Evolutionary conservation across 352 stramenopile species (phyloP).

Genomic region (Pythium brachiatum): DNA sequence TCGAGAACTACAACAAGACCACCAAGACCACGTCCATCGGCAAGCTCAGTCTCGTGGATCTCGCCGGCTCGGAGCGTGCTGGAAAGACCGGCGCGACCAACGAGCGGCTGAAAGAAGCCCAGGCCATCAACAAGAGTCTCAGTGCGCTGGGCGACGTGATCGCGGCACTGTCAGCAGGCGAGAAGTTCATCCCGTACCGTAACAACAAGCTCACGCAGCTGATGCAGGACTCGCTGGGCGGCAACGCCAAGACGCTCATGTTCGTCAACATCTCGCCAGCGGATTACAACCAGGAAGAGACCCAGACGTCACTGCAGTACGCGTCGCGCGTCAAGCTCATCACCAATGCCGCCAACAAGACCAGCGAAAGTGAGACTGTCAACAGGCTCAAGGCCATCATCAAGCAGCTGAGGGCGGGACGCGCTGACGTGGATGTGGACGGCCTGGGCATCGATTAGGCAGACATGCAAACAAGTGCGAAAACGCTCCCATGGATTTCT

Average conservation of each 20-base stretch:
- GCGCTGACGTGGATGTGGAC: conserved; percentile 69
- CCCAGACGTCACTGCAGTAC: conserved; percentile 79
- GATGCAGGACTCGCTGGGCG: conserved; percentile 92
- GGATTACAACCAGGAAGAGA: conserved; percentile 90
- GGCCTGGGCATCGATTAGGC: conserved; percentile 45
- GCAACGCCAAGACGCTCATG: conserved; percentile 94
- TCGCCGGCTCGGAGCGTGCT: conserved; percentile 86
- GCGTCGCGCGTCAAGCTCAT: conserved; percentile 86
- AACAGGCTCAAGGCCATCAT: conserved; percentile 84
- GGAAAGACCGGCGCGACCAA: conserved; percentile 85
- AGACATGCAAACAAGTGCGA: conserved; percentile 1
- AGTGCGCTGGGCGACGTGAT: conserved; percentile 92
- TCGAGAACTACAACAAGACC: conserved; percentile 89
- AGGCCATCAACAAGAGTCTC: conserved; percentile 91
- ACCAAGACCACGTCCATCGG: conserved; percentile 80
- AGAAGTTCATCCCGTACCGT: conserved; percentile 94
- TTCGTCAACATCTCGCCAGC: conserved; percentile 89
- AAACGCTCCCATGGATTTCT: conserved; percentile 16
- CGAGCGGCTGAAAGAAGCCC: conserved; percentile 82
- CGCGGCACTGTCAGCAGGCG: conserved; percentile 82
- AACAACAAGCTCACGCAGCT: conserved; percentile 94
- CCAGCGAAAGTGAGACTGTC: conserved; percentile 79
- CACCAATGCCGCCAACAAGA: conserved; percentile 88
- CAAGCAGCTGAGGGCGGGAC: conserved; percentile 64
- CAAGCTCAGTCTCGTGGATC: conserved; percentile 87